Evolutionary conservation across 495 filamentous ascomycete genomes (phyloP), one percentile per base, ranked within the genome.

Genomic region (Cairneyella variabilis): DNA sequence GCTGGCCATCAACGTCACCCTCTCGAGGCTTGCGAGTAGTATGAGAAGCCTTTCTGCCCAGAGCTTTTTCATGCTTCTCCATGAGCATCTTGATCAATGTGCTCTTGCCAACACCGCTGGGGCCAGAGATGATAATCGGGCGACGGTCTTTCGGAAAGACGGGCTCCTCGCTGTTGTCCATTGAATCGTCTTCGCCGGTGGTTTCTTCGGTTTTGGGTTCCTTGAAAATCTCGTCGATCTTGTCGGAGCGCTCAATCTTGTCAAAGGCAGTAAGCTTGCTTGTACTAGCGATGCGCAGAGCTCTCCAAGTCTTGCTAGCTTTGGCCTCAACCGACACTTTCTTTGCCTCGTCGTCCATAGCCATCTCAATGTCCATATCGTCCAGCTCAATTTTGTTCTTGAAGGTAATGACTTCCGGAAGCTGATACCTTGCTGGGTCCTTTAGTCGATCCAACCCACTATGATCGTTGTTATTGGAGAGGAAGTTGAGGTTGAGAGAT

Each of bases 221-320:
- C 34, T 57, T 27, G 56, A 82, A 82, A 21, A 82, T 72, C 21
- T 63, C 58, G 44, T 77, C 72, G 39, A 80, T 71, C 32, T 87
- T 88, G 57, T 87, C 84, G 37, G 83, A 85, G 59, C 90, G 83
- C 16, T 95, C 90, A 16, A 96, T 83, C 64, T 88, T 89, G 64
- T 96, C 89, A 63, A 97, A 95, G 11, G 81, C 64, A 34, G 78
- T 76, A 23, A 97, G 79, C 57, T 83, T 86, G 57, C 71, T 80
- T 60, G 76, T 84, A 36, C 83, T 79, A 3, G 89, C 86, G 49
- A 96, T 79, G 32, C 93, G 82, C 40, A 97, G 71, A 17, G 86
- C 84, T 54, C 90, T 80, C 93, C 93, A 98, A 26, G 81, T 85
- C 69, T 95, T 91, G 73, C 89, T 95, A 20, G 81, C 77, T 65